Evolutionary conservation across 371 early-diverging fungal species (phyloP).

Genomic region (Nosema granulosis): DNA sequence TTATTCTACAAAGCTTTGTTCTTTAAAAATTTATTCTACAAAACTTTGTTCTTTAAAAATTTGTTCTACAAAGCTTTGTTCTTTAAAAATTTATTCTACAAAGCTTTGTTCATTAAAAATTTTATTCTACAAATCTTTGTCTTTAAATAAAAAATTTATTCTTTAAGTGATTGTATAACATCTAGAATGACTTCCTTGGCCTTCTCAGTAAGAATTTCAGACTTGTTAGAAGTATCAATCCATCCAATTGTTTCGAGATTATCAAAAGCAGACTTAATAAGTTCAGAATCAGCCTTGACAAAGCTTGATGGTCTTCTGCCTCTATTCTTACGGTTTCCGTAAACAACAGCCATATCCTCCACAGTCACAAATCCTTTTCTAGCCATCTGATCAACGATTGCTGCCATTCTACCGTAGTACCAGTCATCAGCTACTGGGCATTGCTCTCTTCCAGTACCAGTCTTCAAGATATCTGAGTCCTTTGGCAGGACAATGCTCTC

Average conservation of each 20-base stretch:
- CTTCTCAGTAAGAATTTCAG: conserved; percentile 37
- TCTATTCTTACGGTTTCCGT: conserved; percentile 50
- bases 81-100: too few relatives aligned
- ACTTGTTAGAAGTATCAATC: conserved; percentile 35
- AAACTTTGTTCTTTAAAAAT: too few relatives aligned
- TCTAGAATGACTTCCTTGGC: conserved; percentile 44
- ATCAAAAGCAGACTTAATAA: conserved; percentile 39
- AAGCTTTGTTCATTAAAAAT: too few relatives aligned
- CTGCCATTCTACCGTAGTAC: conserved; percentile 64
- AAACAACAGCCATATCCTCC: conserved; percentile 31
- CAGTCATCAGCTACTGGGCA: conserved; percentile 63
- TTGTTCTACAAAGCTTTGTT: too few relatives aligned
- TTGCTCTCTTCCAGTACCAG: conserved; percentile 62
- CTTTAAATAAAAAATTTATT: conserved; percentile 43
- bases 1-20: too few relatives aligned
- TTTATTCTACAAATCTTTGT: too few relatives aligned
- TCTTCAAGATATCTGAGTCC: conserved; percentile 64
- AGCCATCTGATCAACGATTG: conserved; percentile 57
- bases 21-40: too few relatives aligned
- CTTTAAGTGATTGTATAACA: conserved; percentile 41
- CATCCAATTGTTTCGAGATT: conserved; percentile 56
- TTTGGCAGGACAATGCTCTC: conserved; percentile 51
- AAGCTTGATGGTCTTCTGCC: conserved; percentile 55
- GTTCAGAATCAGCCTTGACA: conserved; percentile 31
- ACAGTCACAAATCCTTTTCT: conserved; percentile 32